Evolutionary conservation across 495 filamentous ascomycete genomes (phyloP), one percentile per base, ranked within the genome.

Genomic region (Tuber calosporum): DNA sequence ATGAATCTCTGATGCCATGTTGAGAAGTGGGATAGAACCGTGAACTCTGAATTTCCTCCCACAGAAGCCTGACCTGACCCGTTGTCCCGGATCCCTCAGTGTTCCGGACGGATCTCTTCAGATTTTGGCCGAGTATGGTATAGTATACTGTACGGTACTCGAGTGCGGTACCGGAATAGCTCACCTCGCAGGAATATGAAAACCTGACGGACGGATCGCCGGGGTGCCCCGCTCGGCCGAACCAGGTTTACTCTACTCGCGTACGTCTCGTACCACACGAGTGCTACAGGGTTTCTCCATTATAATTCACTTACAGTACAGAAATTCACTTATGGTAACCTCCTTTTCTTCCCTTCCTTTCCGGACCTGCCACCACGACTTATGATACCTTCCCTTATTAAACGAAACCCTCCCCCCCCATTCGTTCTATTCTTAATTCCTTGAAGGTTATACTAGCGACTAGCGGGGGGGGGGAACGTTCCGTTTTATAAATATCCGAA

Each of bases 401-500:
- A 22, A 26, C 6, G 5, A 26, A 26, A 22, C 22, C 22, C 45
- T 11, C 11, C 39, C 39, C n/a, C 11, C 26, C 0, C 11, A 11
- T 30, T 22, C 13, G n/a, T 62, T 62, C 13, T 62, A 26, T 17
- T 15, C 11, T 11, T 4, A 11, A 62, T 62, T 30, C 53, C 6
- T 2, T 0, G 11, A 30, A 15, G n/a, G n/a, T n/a, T n/a, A 30
- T 9, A 4, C 1, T 0, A n/a, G 5, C 7, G 1, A 4, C 1
- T 0, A n/a, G 5, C 7, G 1, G 1, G n/a, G n/a, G 53, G 53
- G 17, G 9, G 11, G n/a, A 30, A 9, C 8, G 2, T 62, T 62
- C 9, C 2, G 30, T 62, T 4, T 30, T 62, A 30, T 0, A 15
- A 6, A 30, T 62, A 17, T 30, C 53, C 11, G n/a, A 9, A 4